Evolutionary conservation across 1,284 basidiomycete species (phyloP).

Genomic region (Anthracocystis panici-leucophaei): DNA sequence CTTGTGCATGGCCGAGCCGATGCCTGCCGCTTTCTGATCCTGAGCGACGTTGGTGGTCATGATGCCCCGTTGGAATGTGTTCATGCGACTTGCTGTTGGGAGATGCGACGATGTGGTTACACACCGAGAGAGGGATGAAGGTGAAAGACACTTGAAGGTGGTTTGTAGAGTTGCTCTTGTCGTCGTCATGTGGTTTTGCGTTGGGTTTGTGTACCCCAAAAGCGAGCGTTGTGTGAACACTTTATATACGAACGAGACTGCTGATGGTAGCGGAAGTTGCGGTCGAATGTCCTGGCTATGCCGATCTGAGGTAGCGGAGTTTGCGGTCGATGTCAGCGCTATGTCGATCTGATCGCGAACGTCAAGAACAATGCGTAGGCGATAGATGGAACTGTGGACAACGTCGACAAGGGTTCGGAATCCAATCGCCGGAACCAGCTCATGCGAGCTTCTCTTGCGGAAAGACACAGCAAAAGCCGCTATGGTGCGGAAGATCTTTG

Average conservation of each 20-base stretch:
- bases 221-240: background rate
- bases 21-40: background rate
- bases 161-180: background rate
- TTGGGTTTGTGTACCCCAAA: background rate
- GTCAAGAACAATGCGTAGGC: background rate
- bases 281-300: background rate
- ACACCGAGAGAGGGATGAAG: background rate
- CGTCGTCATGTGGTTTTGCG: constrained; percentile 25
- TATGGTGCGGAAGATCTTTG: background rate
- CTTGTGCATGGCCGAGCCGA: constrained; percentile 43
- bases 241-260: background rate
- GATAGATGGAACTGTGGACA: background rate
- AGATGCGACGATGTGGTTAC: background rate
- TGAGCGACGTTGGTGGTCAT: constrained; percentile 21
- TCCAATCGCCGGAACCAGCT: background rate
- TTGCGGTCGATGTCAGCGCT: background rate
- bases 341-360: no score
- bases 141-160: background rate
- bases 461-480: background rate
- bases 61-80: background rate
- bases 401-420: background rate
- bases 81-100: background rate
- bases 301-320: background rate
- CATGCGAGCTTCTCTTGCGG: background rate
- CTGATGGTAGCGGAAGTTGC: constrained; percentile 1